Conservation (phyloP, 2,329 filamentous ascomycete genomes). For the Gaeumannomyces tritici region DNA sequence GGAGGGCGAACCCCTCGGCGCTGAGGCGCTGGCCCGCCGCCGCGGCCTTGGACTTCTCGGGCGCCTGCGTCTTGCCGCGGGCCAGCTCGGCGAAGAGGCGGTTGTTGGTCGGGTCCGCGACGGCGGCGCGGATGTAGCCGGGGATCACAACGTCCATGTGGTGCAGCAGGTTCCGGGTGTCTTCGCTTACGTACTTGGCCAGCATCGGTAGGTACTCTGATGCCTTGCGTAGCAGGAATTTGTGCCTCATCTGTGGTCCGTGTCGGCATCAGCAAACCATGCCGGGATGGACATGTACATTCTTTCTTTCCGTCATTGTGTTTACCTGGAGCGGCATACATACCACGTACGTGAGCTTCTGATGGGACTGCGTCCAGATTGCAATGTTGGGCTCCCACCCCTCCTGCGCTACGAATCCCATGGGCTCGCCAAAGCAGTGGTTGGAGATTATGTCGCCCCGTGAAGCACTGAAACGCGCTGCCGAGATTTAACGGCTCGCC, state of each 20-base stretch:
- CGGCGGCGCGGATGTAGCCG: conserved; percentile 7
- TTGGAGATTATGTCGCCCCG: conserved; percentile 18
- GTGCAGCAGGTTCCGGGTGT: conserved; percentile 8
- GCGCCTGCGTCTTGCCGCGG: conserved; percentile 14
- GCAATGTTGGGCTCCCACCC: conserved; percentile 24
- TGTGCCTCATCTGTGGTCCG: conserved; percentile 16
- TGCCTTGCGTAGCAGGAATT: conserved; percentile 16
- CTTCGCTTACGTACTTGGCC: conserved; percentile 12
- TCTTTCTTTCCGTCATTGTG: neutral
- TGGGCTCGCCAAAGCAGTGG: conserved; percentile 16
- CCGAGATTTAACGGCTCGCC: conserved; percentile 5
- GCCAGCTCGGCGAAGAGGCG: conserved; percentile 1
- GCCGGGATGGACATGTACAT: too few species aligned
- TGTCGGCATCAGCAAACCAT: neutral
- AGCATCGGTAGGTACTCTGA: conserved; percentile 14
- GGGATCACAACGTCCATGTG: conserved; percentile 10
- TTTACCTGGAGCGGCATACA: neutral
- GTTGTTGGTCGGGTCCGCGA: conserved; percentile 7
- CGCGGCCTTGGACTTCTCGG: conserved; percentile 28
- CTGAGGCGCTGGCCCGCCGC: conserved; percentile 20
- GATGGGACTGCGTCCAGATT: conserved; percentile 21
- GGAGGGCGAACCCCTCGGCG: conserved; percentile 25
- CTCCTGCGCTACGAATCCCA: conserved; percentile 12
- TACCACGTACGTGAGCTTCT: conserved; percentile 19
- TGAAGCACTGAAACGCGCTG: conserved; percentile 10